phyloP scores from a whole-genome alignment of 495 filamentous ascomycete species.

The Hypoxylon rickii region DNA sequence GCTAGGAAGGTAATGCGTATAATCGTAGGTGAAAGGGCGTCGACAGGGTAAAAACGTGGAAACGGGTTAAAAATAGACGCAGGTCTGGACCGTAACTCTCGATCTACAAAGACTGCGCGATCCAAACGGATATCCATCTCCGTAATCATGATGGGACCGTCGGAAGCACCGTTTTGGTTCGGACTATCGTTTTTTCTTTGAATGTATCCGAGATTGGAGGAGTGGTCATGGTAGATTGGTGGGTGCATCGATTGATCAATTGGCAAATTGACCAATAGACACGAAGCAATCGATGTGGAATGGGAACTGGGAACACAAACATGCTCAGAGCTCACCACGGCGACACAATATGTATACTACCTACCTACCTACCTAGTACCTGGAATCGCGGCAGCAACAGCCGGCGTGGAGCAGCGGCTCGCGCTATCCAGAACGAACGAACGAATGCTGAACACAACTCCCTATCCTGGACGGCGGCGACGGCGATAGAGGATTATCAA shows the following conservation, averaged over 20 bases:
- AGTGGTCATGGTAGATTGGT: too few species aligned
- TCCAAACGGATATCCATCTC: slow-evolving; percentile 9
- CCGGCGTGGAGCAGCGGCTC: slow-evolving; percentile 16
- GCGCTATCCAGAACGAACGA: slow-evolving; percentile 12
- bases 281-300: too few species aligned
- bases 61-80: slow-evolving; percentile 31
- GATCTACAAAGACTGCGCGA: slow-evolving; percentile 18
- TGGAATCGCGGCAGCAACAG: slow-evolving; percentile 25
- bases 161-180: too few species aligned
- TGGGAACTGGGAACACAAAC: slow-evolving; percentile 3
- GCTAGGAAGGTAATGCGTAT: slow-evolving; percentile 12
- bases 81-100: slow-evolving; percentile 24
- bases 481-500: slow-evolving; percentile 28
- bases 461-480: slow-evolving; percentile 29
- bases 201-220: too few species aligned
- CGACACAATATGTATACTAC: too few species aligned
- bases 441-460: slow-evolving; percentile 31
- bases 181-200: too few species aligned
- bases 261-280: too few species aligned
- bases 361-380: slow-evolving; percentile 12
- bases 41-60: slow-evolving; percentile 35
- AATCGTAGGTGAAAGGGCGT: slow-evolving; percentile 29
- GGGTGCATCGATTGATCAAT: too few species aligned
- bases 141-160: slow-evolving; percentile 18
- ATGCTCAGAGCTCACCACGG: too few species aligned